Evolutionary conservation across 1,139 yeast species (phyloP).

Genomic region (Chernovozyma aurita): DNA sequence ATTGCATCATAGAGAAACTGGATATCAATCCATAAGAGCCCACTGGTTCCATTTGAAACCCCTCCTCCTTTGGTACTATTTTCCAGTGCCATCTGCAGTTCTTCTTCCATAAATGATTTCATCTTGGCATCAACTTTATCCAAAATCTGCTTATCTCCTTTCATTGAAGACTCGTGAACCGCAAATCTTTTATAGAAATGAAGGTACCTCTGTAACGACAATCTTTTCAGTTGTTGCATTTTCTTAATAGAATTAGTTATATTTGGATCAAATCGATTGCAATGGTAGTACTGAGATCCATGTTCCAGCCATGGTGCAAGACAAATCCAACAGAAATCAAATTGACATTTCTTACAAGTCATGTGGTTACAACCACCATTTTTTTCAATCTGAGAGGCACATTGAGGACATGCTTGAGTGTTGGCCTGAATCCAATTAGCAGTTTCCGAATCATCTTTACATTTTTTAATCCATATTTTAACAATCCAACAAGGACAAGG

Average conservation of each 20-base stretch:
- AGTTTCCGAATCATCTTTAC: constrained; percentile 86
- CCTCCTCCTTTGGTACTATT: too few relatives aligned
- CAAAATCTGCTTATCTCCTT: constrained; percentile 65
- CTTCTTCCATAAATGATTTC: constrained; percentile 56
- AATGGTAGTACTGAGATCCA: constrained; percentile 59
- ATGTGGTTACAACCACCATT: constrained; percentile 97
- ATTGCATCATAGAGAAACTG: constrained; percentile 78
- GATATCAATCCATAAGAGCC: constrained; percentile 87
- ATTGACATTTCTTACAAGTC: constrained; percentile 74
- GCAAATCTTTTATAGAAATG: constrained; percentile 75
- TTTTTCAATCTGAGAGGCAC: constrained; percentile 64
- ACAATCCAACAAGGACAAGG: constrained; percentile 80
- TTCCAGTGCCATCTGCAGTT: too few relatives aligned
- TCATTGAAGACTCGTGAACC: constrained; percentile 74
- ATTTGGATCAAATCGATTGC: constrained; percentile 53
- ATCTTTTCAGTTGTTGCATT: constrained; percentile 29
- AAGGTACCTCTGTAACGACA: constrained; percentile 60
- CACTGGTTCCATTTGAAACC: constrained; percentile 12
- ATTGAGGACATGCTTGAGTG: constrained; percentile 78
- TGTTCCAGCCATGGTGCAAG: constrained; percentile 74
- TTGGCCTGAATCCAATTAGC: constrained; percentile 85
- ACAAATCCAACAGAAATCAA: constrained; percentile 95
- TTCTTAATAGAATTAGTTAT: constrained; percentile 29
- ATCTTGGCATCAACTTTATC: constrained; percentile 61
- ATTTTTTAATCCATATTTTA: constrained; percentile 70